These are phyloP conservation scores for Penicillium sp. DNA, from an alignment of 2,329 filamentous ascomycete genomes.

Conservation along the genomic window DNA sequence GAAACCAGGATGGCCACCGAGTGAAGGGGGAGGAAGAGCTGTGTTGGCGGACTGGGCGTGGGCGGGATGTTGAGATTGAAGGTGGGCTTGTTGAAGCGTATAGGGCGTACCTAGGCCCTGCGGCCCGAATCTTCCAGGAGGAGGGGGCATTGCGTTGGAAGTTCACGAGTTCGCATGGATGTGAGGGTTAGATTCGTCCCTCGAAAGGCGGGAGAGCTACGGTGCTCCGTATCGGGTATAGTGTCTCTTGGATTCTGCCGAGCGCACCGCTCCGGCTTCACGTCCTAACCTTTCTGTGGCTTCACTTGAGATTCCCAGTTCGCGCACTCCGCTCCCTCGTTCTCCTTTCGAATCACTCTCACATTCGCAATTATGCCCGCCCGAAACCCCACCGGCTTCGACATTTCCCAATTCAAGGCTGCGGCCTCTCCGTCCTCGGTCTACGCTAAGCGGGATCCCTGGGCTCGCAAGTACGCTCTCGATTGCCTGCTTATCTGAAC, in stretches of 20 bases:
- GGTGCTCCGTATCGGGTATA: constrained; percentile 33
- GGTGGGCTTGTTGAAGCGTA: constrained; percentile 51
- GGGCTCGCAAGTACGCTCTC: constrained; percentile 60
- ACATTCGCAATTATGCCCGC: constrained; percentile 50
- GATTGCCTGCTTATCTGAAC: background rate
- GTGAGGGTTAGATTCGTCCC: constrained; percentile 28
- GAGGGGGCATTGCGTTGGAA: constrained; percentile 56
- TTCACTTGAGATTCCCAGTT: constrained; percentile 4
- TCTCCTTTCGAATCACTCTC: constrained; percentile 15
- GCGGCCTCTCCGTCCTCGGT: constrained; percentile 62
- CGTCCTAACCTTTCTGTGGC: constrained; percentile 10
- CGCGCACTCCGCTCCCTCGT: constrained; percentile 7
- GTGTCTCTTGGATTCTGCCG: constrained; percentile 30
- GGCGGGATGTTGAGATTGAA: constrained; percentile 41
- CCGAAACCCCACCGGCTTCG: constrained; percentile 84
- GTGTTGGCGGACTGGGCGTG: constrained; percentile 50
- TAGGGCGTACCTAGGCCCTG: constrained; percentile 63
- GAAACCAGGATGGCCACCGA: constrained; percentile 71
- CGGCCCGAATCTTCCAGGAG: constrained; percentile 60
- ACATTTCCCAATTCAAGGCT: constrained; percentile 76
- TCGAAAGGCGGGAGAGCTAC: constrained; percentile 33
- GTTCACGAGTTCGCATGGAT: constrained; percentile 20
- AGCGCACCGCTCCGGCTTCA: constrained; percentile 25
- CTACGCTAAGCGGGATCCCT: constrained; percentile 59
- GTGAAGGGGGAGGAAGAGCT: constrained; percentile 57